Evolutionary conservation across 192 early-diverging fungal genomes (phyloP).

Genomic region (Backusella sp.): DNA sequence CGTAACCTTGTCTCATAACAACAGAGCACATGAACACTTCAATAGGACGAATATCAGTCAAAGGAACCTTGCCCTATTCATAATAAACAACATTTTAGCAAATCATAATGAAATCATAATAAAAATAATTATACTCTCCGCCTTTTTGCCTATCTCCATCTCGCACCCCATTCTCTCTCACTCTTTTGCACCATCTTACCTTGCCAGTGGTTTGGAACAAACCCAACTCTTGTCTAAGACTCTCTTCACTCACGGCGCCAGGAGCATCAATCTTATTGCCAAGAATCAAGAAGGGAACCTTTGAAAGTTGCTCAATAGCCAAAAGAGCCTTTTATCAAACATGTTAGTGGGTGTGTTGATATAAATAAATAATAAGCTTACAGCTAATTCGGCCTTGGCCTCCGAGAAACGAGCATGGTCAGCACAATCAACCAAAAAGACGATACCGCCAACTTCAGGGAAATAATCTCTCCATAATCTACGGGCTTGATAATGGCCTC

Average conservation of each 20-base stretch:
- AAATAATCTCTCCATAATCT: constrained; percentile 99
- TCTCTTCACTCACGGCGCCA: constrained; percentile 92
- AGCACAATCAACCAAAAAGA: constrained; percentile 95
- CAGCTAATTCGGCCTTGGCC: constrained; percentile 93
- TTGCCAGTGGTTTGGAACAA: constrained; percentile 98
- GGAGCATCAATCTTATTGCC: constrained; percentile 99
- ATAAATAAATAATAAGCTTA: constrained; percentile 35
- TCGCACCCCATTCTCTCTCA: neutral
- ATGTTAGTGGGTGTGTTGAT: neutral
- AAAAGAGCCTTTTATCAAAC: constrained; percentile 67
- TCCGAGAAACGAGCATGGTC: constrained; percentile 85
- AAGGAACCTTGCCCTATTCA: constrained; percentile 79
- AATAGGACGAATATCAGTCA: constrained; percentile 93
- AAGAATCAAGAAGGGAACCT: constrained; percentile 92
- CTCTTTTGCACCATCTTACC: constrained; percentile 26
- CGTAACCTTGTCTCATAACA: constrained; percentile 97
- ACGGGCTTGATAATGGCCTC: constrained; percentile 95
- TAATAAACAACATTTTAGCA: constrained; percentile 4
- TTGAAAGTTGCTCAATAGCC: constrained; percentile 90
- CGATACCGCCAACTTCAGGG: constrained; percentile 96
- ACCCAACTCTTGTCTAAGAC: constrained; percentile 81
- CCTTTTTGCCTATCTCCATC: neutral
- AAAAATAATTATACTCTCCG: neutral
- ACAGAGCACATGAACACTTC: constrained; percentile 99
- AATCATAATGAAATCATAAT: constrained; percentile 7